phyloP scores from a whole-genome alignment of 768 basidiomycete species.

The Saitozyma podzolica region DNA sequence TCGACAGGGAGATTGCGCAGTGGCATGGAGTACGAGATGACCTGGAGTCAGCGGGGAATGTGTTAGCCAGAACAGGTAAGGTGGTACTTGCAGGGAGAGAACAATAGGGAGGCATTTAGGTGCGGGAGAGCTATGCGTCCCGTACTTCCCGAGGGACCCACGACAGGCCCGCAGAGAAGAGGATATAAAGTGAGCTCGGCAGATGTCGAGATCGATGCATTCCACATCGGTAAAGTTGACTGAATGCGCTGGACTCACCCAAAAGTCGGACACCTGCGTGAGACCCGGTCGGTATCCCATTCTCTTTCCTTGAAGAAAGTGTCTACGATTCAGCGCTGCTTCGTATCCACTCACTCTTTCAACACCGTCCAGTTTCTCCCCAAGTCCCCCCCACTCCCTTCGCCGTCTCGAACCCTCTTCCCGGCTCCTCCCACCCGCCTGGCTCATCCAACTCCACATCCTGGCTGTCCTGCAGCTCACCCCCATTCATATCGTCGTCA shows the following conservation, averaged over 20 bases:
- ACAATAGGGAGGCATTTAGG: no score
- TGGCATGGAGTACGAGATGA: slow-evolving; percentile 35
- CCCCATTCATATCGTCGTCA: slow-evolving; percentile 36
- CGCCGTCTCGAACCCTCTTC: slow-evolving; percentile 22
- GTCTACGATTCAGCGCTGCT: slow-evolving; percentile 11
- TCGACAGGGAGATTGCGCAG: slow-evolving; percentile 30
- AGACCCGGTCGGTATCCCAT: slow-evolving; percentile 34
- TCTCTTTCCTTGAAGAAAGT: slow-evolving; percentile 26
- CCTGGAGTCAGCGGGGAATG: slow-evolving; percentile 14
- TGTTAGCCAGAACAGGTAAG: no score
- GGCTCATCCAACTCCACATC: background rate
- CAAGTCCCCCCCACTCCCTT: slow-evolving; percentile 11
- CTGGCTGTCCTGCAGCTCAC: slow-evolving; percentile 7
- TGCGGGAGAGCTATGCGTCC: no score
- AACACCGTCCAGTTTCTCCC: slow-evolving; percentile 11
- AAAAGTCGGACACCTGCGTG: slow-evolving; percentile 31
- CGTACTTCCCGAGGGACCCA: no score
- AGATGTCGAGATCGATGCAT: no score
- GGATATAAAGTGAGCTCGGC: no score
- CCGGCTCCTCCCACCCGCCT: background rate
- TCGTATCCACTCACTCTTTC: slow-evolving; percentile 21
- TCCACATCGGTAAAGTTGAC: background rate
- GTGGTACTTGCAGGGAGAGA: no score
- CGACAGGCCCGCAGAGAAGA: no score
- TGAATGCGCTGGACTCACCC: slow-evolving; percentile 16